A percentile compares a stretch with the other conserved stretches of the same genome.
These are phyloP conservation scores for Ogataea thermomethanolica DNA, from an alignment of 805 yeast genomes.

Conservation along the genomic window DNA sequence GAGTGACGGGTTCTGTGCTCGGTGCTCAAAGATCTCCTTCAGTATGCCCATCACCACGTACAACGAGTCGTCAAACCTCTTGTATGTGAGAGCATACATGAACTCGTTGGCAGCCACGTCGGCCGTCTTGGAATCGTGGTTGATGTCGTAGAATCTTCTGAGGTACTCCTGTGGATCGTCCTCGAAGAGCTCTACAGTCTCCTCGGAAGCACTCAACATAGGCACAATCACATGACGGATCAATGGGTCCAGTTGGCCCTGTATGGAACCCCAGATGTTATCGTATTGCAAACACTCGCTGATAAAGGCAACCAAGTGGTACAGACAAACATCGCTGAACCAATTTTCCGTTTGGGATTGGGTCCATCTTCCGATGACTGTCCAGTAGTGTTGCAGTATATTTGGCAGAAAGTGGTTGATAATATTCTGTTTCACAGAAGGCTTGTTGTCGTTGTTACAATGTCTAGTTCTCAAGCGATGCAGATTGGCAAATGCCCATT, in stretches of 20 bases:
- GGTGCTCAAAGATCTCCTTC: constrained; percentile 40
- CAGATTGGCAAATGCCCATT: constrained; percentile 83
- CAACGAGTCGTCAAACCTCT: constrained; percentile 39
- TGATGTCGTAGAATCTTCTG: constrained; percentile 61
- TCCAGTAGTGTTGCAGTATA: constrained; percentile 55
- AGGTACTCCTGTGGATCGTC: constrained; percentile 88
- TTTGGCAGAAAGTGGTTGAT: constrained; percentile 64
- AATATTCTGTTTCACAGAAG: constrained; percentile 35
- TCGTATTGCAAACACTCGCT: constrained; percentile 54
- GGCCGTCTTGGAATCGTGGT: constrained; percentile 44
- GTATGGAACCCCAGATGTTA: constrained; percentile 59
- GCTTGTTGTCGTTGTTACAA: constrained; percentile 25
- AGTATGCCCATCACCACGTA: constrained; percentile 53
- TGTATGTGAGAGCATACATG: constrained; percentile 17
- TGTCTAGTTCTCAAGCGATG: constrained; percentile 65
- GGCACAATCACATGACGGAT: constrained; percentile 75
- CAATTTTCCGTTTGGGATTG: constrained; percentile 42
- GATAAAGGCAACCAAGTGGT: constrained; percentile 58
- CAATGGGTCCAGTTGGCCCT: constrained; percentile 61
- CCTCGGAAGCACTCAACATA: constrained; percentile 64
- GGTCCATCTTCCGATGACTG: constrained; percentile 70
- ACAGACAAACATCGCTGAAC: constrained; percentile 61
- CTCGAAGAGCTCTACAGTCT: constrained; percentile 70
- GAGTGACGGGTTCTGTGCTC: constrained; percentile 29
- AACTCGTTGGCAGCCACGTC: constrained; percentile 51